Conservation (phyloP, 176 grass and related monocot species). For the Eragrostis curvula region DNA sequence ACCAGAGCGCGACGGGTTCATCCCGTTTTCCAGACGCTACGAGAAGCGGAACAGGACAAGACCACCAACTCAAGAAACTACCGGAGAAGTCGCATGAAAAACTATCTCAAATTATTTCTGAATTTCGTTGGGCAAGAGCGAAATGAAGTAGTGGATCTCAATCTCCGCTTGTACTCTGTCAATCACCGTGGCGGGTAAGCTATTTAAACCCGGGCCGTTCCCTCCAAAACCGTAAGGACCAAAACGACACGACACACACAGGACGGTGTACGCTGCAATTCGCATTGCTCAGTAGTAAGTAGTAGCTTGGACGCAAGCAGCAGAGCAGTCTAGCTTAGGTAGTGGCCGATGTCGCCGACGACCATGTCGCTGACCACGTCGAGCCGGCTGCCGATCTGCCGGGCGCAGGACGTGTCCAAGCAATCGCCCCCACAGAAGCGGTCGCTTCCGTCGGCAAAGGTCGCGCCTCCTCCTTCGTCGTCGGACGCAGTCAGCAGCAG, state of each 20-base stretch:
- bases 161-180: neutral
- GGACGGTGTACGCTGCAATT: neutral
- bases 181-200: neutral
- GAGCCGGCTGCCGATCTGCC: conserved; percentile 56
- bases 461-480: neutral
- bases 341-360: conserved; percentile 40
- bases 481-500: conserved; percentile 37
- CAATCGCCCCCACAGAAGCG: conserved; percentile 23
- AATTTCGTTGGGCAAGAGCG: neutral
- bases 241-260: neutral
- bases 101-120: neutral
- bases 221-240: neutral
- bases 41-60: conserved; percentile 25
- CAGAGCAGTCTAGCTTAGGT: neutral
- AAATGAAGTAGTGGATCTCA: neutral
- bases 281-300: neutral
- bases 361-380: conserved; percentile 53
- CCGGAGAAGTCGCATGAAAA: conserved; percentile 10
- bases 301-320: neutral
- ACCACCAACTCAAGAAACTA: conserved; percentile 21
- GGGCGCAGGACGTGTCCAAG: conserved; percentile 54
- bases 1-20: neutral
- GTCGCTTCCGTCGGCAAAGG: conserved; percentile 6
- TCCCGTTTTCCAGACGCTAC: conserved; percentile 26
- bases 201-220: conserved; percentile 44